Conservation (phyloP, 2,329 filamentous ascomycete species). For the Epichloe hybrida region DNA sequence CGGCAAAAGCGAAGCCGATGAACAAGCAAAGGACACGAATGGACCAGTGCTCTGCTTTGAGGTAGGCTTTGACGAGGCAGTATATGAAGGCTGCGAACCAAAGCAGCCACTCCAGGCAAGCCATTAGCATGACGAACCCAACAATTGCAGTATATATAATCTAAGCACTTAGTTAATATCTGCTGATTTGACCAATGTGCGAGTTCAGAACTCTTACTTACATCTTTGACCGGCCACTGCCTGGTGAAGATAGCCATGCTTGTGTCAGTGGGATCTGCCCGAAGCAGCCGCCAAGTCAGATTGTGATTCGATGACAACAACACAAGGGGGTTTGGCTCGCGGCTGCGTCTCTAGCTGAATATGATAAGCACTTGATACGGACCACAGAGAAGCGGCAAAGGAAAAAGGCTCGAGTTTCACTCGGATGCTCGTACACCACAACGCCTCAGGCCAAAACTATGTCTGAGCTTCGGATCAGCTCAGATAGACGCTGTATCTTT, state of each 20-base stretch:
- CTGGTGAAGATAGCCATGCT: constrained; percentile 28
- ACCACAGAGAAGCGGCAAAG: neutral
- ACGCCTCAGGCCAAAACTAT: neutral
- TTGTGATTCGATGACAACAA: neutral
- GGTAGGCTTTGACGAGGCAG: constrained; percentile 75
- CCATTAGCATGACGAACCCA: constrained; percentile 68
- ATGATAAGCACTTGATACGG: neutral
- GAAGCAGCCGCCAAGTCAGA: neutral
- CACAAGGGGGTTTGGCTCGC: neutral
- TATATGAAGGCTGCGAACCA: constrained; percentile 93
- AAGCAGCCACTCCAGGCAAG: constrained; percentile 83
- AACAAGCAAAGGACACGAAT: constrained; percentile 65
- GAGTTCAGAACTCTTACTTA: constrained; percentile 12
- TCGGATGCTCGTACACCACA: neutral
- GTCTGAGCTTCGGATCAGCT: neutral
- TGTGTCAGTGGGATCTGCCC: neutral
- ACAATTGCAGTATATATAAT: constrained; percentile 77
- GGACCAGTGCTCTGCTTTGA: constrained; percentile 81
- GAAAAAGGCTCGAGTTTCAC: neutral
- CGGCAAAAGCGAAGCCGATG: constrained; percentile 60
- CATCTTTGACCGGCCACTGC: constrained; percentile 37
- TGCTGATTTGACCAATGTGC: neutral
- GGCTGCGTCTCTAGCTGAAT: neutral
- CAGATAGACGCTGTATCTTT: neutral
- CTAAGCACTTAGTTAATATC: constrained; percentile 28